A percentile compares a stretch with the other conserved stretches of the same genome.
phyloP scores from a whole-genome alignment of 2,329 filamentous ascomycete species.

The Talaromyces sp. region DNA sequence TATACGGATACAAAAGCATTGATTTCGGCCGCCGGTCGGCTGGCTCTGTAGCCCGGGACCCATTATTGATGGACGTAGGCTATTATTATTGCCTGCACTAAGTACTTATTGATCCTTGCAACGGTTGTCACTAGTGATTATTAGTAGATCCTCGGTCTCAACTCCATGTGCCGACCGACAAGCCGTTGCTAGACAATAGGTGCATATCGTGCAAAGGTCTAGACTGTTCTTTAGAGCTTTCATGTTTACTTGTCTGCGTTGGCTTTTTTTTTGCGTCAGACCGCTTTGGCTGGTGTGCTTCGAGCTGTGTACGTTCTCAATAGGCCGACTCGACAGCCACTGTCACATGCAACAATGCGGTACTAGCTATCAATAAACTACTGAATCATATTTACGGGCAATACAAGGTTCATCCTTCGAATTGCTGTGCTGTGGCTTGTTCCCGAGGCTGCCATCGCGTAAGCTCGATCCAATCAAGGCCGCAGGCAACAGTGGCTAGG shows the following conservation, averaged over 20 bases:
- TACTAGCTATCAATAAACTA: background rate
- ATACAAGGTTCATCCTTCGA: background rate
- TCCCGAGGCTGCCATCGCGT: background rate
- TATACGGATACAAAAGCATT: too few relatives aligned
- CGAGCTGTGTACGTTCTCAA: background rate
- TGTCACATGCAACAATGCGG: background rate
- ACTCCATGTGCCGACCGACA: background rate
- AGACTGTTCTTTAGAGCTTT: background rate
- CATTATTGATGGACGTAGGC: too few relatives aligned
- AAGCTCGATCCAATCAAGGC: background rate
- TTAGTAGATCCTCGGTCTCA: background rate
- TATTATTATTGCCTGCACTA: background rate
- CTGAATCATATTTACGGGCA: background rate
- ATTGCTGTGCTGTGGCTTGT: background rate
- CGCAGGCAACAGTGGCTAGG: background rate
- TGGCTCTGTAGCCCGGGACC: background rate
- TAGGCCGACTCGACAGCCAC: background rate
- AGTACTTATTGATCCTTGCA: background rate
- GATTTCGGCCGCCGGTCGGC: too few relatives aligned
- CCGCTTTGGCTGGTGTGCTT: background rate
- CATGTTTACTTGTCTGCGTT: background rate
- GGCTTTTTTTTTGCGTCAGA: background rate
- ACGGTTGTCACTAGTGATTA: background rate
- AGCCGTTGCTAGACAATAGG: background rate
- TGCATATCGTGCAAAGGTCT: background rate